These are phyloP conservation scores for Alternaria gansuensis DNA, from an alignment of 2,329 filamentous ascomycete species.

Conservation along the genomic window DNA sequence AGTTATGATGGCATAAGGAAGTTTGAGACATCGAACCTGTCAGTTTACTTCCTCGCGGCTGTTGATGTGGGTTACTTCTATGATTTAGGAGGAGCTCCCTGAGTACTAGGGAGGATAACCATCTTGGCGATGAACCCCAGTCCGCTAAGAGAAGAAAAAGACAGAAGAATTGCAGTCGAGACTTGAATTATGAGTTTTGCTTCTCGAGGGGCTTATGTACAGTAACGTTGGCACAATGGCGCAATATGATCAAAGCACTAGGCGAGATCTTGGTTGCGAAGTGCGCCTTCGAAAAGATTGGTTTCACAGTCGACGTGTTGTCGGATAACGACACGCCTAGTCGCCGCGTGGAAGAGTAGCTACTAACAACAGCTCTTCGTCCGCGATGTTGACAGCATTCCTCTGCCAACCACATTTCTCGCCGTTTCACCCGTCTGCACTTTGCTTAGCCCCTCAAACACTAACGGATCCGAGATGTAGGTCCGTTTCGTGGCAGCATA, in stretches of 20 bases:
- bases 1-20: neutral
- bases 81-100: neutral
- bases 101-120: neutral
- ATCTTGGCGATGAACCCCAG: constrained; percentile 1
- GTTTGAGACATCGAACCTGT: neutral
- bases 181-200: neutral
- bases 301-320: neutral
- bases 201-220: neutral
- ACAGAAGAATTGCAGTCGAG: constrained; percentile 2
- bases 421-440: neutral
- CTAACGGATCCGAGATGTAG: constrained; percentile 3
- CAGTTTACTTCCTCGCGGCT: neutral
- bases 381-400: neutral
- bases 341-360: neutral
- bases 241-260: neutral
- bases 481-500: constrained; percentile 1
- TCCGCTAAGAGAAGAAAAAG: neutral
- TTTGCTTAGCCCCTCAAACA: neutral
- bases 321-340: neutral
- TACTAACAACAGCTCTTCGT: neutral
- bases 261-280: neutral
- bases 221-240: neutral
- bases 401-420: neutral
- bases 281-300: neutral
- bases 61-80: neutral